phyloP scores from a whole-genome alignment of 164 flowering plant genomes.

The grape (Vitis vinifera) region DNA sequence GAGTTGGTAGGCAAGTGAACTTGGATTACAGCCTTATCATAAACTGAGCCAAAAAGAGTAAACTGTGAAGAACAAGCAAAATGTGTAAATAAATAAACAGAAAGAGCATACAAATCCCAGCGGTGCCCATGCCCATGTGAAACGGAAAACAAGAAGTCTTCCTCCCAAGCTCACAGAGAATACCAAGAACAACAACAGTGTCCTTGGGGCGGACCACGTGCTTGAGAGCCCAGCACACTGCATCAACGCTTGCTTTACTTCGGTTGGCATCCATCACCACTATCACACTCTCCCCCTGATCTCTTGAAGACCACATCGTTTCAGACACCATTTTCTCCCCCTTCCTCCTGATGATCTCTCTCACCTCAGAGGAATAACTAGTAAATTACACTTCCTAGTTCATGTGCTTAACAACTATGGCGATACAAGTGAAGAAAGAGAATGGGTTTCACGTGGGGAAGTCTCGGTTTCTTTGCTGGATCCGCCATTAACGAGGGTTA shows the following conservation, averaged over 20 bases:
- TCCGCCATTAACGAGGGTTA: constrained; percentile 13
- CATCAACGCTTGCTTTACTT: constrained; percentile 24
- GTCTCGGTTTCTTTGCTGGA: constrained; percentile 5
- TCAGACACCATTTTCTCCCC: background rate
- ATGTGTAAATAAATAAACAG: background rate
- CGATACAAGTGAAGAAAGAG: background rate
- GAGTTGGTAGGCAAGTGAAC: too few relatives aligned
- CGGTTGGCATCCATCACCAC: constrained; percentile 46
- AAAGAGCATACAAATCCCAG: constrained; percentile 30
- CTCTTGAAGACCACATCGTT: background rate
- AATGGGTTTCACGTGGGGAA: background rate
- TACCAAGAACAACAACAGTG: constrained; percentile 40
- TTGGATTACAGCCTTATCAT: background rate
- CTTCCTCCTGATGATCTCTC: too few relatives aligned
- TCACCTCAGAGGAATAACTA: too few relatives aligned
- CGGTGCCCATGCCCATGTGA: constrained; percentile 29
- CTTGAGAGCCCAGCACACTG: constrained; percentile 44
- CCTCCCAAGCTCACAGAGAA: constrained; percentile 33
- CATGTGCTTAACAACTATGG: too few relatives aligned
- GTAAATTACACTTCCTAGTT: too few relatives aligned
- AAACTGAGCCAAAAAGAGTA: too few relatives aligned
- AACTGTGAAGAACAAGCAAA: too few relatives aligned
- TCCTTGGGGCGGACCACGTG: constrained; percentile 45
- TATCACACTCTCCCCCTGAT: constrained; percentile 34
- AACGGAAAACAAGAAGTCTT: constrained; percentile 40